phyloP scores from a whole-genome alignment of 805 yeast genomes.

The Candida piceae region DNA sequence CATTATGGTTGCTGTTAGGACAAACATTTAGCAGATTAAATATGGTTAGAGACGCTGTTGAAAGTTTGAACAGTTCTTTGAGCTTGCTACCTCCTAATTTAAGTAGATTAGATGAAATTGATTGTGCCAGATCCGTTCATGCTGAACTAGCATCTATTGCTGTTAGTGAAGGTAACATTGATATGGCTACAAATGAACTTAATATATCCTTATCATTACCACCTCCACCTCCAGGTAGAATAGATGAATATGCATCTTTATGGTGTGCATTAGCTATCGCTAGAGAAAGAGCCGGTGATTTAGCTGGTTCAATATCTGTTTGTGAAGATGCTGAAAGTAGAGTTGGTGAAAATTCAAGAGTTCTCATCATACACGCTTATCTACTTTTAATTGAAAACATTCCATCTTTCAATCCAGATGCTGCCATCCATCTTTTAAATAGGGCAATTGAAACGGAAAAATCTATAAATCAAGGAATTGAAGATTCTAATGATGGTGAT shows the following conservation, averaged over 20 bases:
- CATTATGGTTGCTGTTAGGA: constrained; percentile 44
- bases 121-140: constrained; percentile 47
- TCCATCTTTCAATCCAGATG: constrained; percentile 28
- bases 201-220: constrained; percentile 47
- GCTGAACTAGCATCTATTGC: constrained; percentile 54
- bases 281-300: constrained; percentile 46
- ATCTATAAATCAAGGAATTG: constrained; percentile 10
- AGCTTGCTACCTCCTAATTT: constrained; percentile 35
- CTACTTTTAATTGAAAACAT: constrained; percentile 34
- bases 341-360: constrained; percentile 40
- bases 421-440: constrained; percentile 34
- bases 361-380: constrained; percentile 46
- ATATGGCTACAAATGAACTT: constrained; percentile 45
- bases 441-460: constrained; percentile 25
- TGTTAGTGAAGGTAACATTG: constrained; percentile 45
- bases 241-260: constrained; percentile 42
- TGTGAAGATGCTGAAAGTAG: constrained; percentile 44
- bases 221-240: constrained; percentile 39
- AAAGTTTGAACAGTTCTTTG: constrained; percentile 41
- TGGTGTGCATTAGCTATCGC: constrained; percentile 53
- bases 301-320: constrained; percentile 43
- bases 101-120: constrained; percentile 31
- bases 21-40: constrained; percentile 42
- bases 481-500: constrained; percentile 35
- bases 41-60: constrained; percentile 41